These are phyloP conservation scores for Neofusicoccum cordaticola DNA, from an alignment of 2,329 filamentous ascomycete species.

Conservation along the genomic window DNA sequence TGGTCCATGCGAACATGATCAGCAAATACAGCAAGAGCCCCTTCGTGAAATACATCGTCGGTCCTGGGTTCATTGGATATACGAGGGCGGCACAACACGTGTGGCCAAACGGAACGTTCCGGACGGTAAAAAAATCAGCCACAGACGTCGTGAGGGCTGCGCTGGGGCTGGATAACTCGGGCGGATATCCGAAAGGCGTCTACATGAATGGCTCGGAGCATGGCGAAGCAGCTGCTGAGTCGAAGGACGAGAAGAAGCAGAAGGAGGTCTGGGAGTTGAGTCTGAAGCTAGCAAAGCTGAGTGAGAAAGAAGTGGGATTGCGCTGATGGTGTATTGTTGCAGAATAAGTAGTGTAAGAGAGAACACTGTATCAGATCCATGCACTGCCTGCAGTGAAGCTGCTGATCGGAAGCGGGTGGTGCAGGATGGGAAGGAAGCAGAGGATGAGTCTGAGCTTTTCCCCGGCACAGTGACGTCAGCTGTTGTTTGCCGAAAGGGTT, in stretches of 20 bases:
- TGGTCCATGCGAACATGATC: not conserved
- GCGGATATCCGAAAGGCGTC: not conserved
- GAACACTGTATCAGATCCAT: too few species aligned
- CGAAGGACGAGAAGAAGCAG: not conserved
- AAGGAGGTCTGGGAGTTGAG: not conserved
- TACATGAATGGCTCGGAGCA: slow-evolving; percentile 6
- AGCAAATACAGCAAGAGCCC: not conserved
- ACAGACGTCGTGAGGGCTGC: slow-evolving; percentile 9
- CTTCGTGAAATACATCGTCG: not conserved
- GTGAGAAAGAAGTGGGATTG: too few species aligned
- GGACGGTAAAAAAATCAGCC: not conserved
- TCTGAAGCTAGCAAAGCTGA: not conserved
- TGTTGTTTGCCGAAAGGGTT: too few species aligned
- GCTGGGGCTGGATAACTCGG: not conserved
- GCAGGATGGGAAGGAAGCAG: too few species aligned
- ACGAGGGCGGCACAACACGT: not conserved
- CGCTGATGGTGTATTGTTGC: too few species aligned
- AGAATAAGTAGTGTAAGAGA: too few species aligned
- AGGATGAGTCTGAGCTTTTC: too few species aligned
- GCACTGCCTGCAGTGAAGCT: too few species aligned
- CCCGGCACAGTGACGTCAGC: too few species aligned
- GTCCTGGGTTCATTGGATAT: not conserved
- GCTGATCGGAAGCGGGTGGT: too few species aligned
- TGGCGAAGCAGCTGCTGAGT: not conserved
- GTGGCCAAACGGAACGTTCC: not conserved